These are phyloP conservation scores for Talaromyces pinophilus DNA, from an alignment of 2,329 filamentous ascomycete species.

Conservation along the genomic window DNA sequence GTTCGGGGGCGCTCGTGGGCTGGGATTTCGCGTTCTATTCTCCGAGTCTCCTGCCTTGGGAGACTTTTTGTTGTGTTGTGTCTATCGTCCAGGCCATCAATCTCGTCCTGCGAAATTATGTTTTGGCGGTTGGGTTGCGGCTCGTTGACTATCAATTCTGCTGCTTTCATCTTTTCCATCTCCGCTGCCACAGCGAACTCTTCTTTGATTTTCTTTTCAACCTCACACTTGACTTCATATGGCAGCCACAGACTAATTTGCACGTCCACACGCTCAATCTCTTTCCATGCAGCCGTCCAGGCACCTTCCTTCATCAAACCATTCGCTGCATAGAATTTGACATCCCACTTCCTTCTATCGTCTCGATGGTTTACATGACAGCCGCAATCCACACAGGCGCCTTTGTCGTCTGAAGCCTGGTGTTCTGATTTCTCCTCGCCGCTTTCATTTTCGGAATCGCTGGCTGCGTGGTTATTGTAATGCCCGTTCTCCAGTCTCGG, in stretches of 20 bases:
- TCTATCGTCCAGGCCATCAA: slow-evolving; percentile 19
- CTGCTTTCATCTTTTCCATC: slow-evolving; percentile 25
- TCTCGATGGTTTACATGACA: slow-evolving; percentile 48
- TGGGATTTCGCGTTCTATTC: not conserved
- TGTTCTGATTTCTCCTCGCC: slow-evolving; percentile 33
- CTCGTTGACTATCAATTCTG: not conserved
- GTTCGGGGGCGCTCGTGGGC: not conserved
- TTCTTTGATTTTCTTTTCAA: slow-evolving; percentile 50
- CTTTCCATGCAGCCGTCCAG: slow-evolving; percentile 91
- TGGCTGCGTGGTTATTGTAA: slow-evolving; percentile 44
- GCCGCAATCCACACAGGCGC: slow-evolving; percentile 55
- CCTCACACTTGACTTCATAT: slow-evolving; percentile 51
- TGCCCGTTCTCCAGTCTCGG: slow-evolving; percentile 62
- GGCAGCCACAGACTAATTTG: slow-evolving; percentile 75
- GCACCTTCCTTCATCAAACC: slow-evolving; percentile 89
- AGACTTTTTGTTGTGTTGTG: slow-evolving; percentile 25
- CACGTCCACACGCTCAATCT: slow-evolving; percentile 98
- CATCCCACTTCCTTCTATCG: slow-evolving; percentile 57
- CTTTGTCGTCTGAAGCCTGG: slow-evolving; percentile 37
- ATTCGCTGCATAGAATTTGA: slow-evolving; percentile 93
- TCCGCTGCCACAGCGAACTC: slow-evolving; percentile 33
- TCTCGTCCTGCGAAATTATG: slow-evolving; percentile 17
- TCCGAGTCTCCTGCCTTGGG: not conserved
- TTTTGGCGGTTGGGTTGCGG: not conserved
- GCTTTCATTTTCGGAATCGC: slow-evolving; percentile 22